Conservation (phyloP, 768 basidiomycete genomes). For the Strobilomyces dryophilus region DNA sequence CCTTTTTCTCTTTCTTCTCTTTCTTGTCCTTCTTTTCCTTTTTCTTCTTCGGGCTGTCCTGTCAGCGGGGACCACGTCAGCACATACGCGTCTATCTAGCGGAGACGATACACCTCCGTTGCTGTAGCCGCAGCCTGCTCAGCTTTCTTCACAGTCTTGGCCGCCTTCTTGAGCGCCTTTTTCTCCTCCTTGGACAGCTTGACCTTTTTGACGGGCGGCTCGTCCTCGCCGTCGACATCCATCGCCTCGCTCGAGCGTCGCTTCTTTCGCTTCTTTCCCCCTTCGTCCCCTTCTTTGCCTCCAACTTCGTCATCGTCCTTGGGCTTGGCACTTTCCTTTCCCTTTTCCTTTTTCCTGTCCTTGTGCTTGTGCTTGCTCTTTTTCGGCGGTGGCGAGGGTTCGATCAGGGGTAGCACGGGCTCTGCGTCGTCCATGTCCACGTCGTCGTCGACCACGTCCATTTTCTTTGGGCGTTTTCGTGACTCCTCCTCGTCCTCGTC, state of each 20-base stretch:
- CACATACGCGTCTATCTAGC: background rate
- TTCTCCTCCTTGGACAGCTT: conserved; percentile 84
- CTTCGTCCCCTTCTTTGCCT: conserved; percentile 33
- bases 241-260: conserved; percentile 66
- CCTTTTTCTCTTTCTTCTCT: conserved; percentile 32
- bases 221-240: conserved; percentile 57
- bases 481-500: conserved; percentile 31
- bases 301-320: background rate
- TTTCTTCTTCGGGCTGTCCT: conserved; percentile 35
- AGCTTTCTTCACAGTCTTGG: conserved; percentile 59
- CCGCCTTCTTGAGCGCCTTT: conserved; percentile 77
- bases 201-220: conserved; percentile 59
- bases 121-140: conserved; percentile 31
- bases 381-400: conserved; percentile 53
- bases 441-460: conserved; percentile 15
- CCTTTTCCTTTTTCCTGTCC: conserved; percentile 28
- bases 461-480: background rate
- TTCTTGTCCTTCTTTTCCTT: conserved; percentile 44
- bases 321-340: background rate
- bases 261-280: conserved; percentile 41
- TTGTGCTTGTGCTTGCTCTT: conserved; percentile 43
- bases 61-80: background rate
- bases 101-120: conserved; percentile 33
- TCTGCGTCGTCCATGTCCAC: conserved; percentile 44
- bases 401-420: conserved; percentile 56